Evolutionary conservation across 208 protist genomes (phyloP).

Genomic region (Herpetomonas samuelpessoai): DNA sequence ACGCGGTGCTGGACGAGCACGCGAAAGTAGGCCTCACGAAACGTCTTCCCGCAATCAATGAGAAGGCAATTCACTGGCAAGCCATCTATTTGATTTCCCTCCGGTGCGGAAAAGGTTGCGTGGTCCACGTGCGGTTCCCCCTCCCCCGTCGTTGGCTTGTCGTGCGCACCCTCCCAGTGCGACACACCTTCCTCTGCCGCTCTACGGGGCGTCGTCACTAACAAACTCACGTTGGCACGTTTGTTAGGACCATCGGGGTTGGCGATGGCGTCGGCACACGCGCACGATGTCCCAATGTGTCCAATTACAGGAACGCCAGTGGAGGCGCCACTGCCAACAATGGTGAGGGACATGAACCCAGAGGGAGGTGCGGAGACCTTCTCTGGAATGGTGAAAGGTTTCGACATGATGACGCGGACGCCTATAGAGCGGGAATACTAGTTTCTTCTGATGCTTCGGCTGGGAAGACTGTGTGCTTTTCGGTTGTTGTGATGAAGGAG

Average conservation of each 20-base stretch:
- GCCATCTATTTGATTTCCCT: conserved; percentile 28
- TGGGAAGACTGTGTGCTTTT: too few species aligned
- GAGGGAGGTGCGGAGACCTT: conserved; percentile 6
- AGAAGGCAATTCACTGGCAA: conserved; percentile 51
- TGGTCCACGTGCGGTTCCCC: conserved; percentile 9
- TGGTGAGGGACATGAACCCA: conserved; percentile 25
- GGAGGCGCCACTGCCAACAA: conserved; percentile 85
- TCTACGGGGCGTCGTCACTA: conserved; percentile 50
- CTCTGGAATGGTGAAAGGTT: too few species aligned
- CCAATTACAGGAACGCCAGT: conserved; percentile 85
- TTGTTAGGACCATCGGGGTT: conserved; percentile 59
- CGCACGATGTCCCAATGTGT: conserved; percentile 61
- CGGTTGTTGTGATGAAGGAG: too few species aligned
- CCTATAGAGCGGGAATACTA: too few species aligned
- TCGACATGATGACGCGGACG: too few species aligned
- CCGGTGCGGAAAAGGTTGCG: conserved; percentile 17
- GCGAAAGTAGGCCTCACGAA: conserved; percentile 87
- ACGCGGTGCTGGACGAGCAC: conserved; percentile 65
- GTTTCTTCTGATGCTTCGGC: too few species aligned
- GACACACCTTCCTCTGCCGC: conserved; percentile 1
- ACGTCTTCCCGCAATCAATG: conserved; percentile 91
- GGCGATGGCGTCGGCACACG: conserved; percentile 65
- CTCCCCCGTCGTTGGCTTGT: not conserved
- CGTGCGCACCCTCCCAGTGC: too few species aligned
- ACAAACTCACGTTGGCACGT: conserved; percentile 81